Conservation (phyloP, 495 filamentous ascomycete species). For the Aspergillus avenaceus region DNA sequence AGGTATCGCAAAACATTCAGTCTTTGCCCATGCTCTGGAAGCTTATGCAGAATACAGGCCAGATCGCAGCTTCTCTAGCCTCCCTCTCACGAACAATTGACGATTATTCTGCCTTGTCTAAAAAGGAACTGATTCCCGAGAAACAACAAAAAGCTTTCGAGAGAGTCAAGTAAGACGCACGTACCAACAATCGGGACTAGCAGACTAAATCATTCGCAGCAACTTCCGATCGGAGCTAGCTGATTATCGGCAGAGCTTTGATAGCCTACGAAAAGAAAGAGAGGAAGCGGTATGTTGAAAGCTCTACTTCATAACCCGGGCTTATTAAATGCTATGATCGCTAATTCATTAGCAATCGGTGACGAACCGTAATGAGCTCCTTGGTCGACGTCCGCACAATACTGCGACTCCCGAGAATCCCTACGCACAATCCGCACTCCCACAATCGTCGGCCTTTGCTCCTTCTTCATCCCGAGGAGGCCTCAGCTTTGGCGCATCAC, state of each 20-base stretch:
- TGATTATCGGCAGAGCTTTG: conserved; percentile 74
- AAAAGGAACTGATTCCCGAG: conserved; percentile 76
- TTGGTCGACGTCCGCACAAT: conserved; percentile 85
- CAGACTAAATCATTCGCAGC: not conserved
- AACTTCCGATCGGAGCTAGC: conserved; percentile 79
- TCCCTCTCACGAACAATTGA: conserved; percentile 89
- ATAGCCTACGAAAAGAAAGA: conserved; percentile 65
- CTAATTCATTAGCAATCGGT: conserved; percentile 49
- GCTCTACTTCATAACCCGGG: no score
- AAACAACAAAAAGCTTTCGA: conserved; percentile 91
- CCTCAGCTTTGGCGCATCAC: conserved; percentile 49
- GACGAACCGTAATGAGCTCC: conserved; percentile 76
- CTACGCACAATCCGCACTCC: conserved; percentile 62
- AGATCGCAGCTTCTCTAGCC: conserved; percentile 81
- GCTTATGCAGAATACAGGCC: conserved; percentile 43
- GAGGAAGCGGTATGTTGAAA: conserved; percentile 76
- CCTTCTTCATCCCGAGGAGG: conserved; percentile 37
- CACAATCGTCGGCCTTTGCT: conserved; percentile 37
- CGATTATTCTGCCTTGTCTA: conserved; percentile 81
- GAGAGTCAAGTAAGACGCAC: conserved; percentile 51
- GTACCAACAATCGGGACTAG: not conserved
- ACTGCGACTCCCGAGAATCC: conserved; percentile 92
- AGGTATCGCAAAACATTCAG: conserved; percentile 33
- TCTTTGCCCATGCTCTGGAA: not conserved
- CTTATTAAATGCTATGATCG: no score